A percentile compares a stretch with the other conserved stretches of the same genome.
Conservation (phyloP, 768 basidiomycete genomes). For the Xerocomellus dryophilus region DNA sequence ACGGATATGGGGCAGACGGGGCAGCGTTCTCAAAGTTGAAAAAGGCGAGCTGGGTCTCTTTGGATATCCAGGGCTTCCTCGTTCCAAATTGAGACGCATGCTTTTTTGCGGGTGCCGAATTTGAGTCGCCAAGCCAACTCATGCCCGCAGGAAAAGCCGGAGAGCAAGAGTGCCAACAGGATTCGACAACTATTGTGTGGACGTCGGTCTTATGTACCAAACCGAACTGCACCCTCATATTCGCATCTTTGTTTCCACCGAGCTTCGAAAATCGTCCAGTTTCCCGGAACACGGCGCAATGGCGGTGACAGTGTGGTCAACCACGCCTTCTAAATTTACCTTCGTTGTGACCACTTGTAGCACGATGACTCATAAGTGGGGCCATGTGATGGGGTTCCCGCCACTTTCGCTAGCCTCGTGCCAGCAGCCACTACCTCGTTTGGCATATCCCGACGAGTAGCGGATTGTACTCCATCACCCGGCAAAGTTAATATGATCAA, state of each 20-base stretch:
- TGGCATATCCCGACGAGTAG: too few relatives aligned
- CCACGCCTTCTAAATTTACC: not conserved
- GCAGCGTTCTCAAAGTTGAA: conserved; percentile 1
- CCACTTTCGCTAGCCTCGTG: too few relatives aligned
- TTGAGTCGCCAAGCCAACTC: conserved; percentile 13
- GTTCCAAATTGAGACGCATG: conserved; percentile 28
- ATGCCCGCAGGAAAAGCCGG: not conserved
- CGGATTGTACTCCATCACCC: too few relatives aligned
- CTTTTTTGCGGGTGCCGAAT: conserved; percentile 8
- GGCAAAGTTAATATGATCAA: too few relatives aligned
- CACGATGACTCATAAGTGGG: too few relatives aligned
- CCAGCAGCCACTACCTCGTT: too few relatives aligned
- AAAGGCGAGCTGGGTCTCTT: not conserved
- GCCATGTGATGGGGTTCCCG: too few relatives aligned
- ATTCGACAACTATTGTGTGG: not conserved
- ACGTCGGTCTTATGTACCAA: not conserved
- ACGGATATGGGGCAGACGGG: conserved; percentile 8
- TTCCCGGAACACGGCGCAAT: conserved; percentile 29
- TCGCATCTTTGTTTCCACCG: not conserved
- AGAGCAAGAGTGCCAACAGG: not conserved
- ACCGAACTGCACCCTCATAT: not conserved
- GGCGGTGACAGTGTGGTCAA: conserved; percentile 6
- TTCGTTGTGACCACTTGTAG: not conserved
- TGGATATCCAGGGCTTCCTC: conserved; percentile 7
- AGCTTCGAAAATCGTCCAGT: conserved; percentile 7